Conservation (phyloP, 1,139 yeast genomes). For the Sugiyamaella paludigena region DNA sequence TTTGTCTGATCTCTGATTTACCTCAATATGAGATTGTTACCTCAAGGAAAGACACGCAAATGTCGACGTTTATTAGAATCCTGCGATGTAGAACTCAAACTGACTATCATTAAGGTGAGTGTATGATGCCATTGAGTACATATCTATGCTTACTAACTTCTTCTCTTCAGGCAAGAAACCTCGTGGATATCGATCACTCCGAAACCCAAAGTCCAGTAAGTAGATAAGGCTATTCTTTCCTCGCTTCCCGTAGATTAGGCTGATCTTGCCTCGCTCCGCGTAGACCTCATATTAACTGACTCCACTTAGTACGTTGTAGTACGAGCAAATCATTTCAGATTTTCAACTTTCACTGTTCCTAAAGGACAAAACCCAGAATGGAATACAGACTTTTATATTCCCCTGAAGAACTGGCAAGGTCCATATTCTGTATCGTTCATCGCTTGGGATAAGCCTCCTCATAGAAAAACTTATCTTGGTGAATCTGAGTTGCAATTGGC, state of each 20-base stretch:
- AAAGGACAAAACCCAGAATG: conserved; percentile 39
- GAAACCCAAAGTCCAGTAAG: conserved; percentile 17
- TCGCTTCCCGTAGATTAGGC: no score
- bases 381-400: conserved; percentile 36
- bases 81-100: conserved; percentile 12
- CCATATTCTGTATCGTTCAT: conserved; percentile 34
- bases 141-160: no score
- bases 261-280: neutral
- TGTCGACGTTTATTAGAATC: conserved; percentile 1
- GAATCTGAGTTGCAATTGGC: conserved; percentile 50
- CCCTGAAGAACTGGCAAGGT: conserved; percentile 28
- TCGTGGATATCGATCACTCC: conserved; percentile 15
- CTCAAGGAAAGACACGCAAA: neutral
- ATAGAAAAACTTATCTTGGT: conserved; percentile 50
- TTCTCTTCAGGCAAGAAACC: conserved; percentile 8
- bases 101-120: conserved; percentile 18
- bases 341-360: conserved; percentile 37
- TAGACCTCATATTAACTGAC: neutral
- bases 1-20: no score
- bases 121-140: neutral
- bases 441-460: conserved; percentile 39
- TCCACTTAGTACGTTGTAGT: conserved; percentile 28
- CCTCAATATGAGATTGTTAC: conserved; percentile 1
- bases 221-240: no score
- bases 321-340: conserved; percentile 31